phyloP scores from a whole-genome alignment of 345 rosid species.

The Melastoma malabathricum region DNA sequence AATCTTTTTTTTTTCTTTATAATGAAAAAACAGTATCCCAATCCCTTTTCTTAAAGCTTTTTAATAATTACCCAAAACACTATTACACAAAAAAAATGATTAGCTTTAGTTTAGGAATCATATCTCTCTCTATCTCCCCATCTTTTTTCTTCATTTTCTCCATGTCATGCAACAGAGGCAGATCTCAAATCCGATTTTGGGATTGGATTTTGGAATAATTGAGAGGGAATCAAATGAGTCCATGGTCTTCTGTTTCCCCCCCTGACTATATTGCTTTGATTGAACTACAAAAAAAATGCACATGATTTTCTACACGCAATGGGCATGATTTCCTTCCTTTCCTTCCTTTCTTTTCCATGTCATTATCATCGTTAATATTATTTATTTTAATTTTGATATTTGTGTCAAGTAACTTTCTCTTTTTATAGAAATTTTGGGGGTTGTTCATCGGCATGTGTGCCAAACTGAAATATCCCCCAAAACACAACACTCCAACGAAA shows the following conservation, averaged over 20 bases:
- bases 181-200: too few relatives aligned
- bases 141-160: conserved; percentile 3
- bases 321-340: too few relatives aligned
- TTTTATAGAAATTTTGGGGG: not conserved
- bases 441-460: conserved; percentile 17
- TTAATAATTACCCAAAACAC: too few relatives aligned
- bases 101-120: not conserved
- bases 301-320: too few relatives aligned
- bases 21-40: too few relatives aligned
- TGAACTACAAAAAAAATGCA: too few relatives aligned
- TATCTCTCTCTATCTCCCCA: conserved; percentile 6
- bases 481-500: too few relatives aligned
- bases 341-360: too few relatives aligned
- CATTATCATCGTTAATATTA: not conserved
- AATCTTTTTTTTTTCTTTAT: too few relatives aligned
- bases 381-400: conserved; percentile 23
- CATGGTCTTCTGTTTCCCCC: conserved; percentile 9
- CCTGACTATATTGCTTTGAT: conserved; percentile 29
- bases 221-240: conserved; percentile 6
- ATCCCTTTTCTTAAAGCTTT: too few relatives aligned
- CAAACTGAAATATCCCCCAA: conserved; percentile 1
- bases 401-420: conserved; percentile 10
- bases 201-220: not conserved
- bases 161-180: too few relatives aligned
- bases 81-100: too few relatives aligned